Conservation (phyloP, 2,329 filamentous ascomycete genomes). For the Fusarium verticillioides region DNA sequence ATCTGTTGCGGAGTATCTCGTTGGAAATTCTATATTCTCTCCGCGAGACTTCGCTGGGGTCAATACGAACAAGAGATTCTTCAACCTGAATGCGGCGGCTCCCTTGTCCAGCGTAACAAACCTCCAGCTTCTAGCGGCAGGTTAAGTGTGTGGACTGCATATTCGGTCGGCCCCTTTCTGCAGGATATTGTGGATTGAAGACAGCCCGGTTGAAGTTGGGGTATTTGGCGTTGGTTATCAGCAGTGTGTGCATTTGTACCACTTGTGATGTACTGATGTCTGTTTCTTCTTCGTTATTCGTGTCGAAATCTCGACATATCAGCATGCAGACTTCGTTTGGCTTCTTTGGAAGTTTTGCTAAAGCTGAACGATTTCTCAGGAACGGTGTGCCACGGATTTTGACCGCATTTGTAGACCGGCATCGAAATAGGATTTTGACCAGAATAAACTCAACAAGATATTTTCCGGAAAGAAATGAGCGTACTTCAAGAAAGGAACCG, state of each 20-base stretch:
- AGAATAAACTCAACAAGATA: constrained; percentile 52
- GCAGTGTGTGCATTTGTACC: constrained; percentile 54
- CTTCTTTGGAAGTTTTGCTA: constrained; percentile 52
- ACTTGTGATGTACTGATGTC: constrained; percentile 57
- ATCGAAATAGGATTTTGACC: constrained; percentile 56
- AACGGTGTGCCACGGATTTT: constrained; percentile 54
- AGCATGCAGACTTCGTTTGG: constrained; percentile 58
- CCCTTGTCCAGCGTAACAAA: constrained; percentile 40
- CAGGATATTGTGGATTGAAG: constrained; percentile 10
- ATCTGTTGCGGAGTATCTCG: constrained; percentile 48
- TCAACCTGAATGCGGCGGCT: constrained; percentile 46
- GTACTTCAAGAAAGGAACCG: constrained; percentile 47
- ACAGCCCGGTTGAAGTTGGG: constrained; percentile 51
- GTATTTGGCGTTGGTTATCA: constrained; percentile 66
- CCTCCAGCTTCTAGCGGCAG: constrained; percentile 61
- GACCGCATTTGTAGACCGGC: constrained; percentile 27
- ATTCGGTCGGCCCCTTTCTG: constrained; percentile 25
- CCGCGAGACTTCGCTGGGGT: constrained; percentile 46
- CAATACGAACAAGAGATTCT: constrained; percentile 51
- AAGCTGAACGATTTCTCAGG: constrained; percentile 49
- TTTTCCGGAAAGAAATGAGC: constrained; percentile 29
- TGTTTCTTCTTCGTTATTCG: constrained; percentile 47
- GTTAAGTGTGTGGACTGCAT: constrained; percentile 55
- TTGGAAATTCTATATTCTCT: constrained; percentile 46
- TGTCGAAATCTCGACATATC: constrained; percentile 45